Conservation (phyloP, 2,329 filamentous ascomycete genomes). For the Amesomyces nigricolor region DNA sequence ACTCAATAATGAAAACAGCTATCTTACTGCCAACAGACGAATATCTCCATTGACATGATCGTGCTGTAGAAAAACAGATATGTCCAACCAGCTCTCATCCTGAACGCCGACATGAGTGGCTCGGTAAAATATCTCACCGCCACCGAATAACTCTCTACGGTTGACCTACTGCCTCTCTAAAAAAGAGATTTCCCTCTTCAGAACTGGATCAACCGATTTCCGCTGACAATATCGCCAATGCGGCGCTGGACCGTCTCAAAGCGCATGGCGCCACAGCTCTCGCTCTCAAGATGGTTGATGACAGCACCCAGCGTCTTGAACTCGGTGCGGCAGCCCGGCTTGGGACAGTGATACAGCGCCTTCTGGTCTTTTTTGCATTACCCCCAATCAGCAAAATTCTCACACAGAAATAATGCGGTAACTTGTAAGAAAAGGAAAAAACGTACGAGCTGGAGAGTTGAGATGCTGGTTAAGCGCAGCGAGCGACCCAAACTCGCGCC, state of each 20-base stretch:
- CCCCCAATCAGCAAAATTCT: no score
- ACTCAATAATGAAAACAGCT: no score
- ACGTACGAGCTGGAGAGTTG: conserved; percentile 46
- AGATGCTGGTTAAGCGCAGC: conserved; percentile 46
- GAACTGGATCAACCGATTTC: conserved; percentile 18
- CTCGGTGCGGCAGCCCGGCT: conserved; percentile 31
- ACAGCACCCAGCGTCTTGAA: conserved; percentile 37
- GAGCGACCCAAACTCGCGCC: conserved; percentile 35
- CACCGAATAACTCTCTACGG: no score
- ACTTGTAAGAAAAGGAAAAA: background rate
- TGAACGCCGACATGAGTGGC: no score
- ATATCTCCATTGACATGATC: no score
- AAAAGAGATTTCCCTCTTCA: background rate
- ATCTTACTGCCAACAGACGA: no score
- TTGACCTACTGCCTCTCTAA: no score
- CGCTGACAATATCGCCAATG: conserved; percentile 22
- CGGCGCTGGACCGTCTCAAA: conserved; percentile 34
- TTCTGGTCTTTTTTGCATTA: conserved; percentile 31
- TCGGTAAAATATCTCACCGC: no score
- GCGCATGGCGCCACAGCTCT: conserved; percentile 36
- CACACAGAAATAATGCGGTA: background rate
- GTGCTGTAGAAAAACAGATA: no score
- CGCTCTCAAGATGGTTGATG: conserved; percentile 42
- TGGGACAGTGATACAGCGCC: conserved; percentile 38
- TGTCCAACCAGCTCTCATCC: no score